phyloP scores from a whole-genome alignment of 139 green algal genomes.

The Spirogloea muscicola region DNA sequence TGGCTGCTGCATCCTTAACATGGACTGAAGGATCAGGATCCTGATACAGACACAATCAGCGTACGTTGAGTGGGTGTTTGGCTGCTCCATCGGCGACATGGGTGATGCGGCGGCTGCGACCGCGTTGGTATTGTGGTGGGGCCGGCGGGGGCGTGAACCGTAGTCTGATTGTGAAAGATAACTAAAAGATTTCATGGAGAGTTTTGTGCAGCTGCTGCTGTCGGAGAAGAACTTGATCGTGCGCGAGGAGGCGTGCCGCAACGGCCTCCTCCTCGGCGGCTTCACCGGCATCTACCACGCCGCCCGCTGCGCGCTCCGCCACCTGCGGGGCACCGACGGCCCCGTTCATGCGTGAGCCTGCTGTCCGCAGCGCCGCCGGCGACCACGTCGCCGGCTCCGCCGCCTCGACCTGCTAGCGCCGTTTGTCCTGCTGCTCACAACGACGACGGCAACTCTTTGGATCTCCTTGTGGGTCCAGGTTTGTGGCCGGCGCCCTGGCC shows the following conservation, averaged over 20 bases:
- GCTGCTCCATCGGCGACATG: no score
- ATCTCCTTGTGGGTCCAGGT: slow-evolving; percentile 12
- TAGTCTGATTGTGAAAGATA: no score
- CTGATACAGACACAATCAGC: no score
- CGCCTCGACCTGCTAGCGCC: not conserved
- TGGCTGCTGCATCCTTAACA: no score
- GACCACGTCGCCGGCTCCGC: not conserved
- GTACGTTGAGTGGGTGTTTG: no score
- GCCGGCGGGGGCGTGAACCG: no score
- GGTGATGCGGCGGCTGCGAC: no score
- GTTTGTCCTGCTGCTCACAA: not conserved
- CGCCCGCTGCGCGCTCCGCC: slow-evolving; percentile 19
- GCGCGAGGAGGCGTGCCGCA: slow-evolving; percentile 41
- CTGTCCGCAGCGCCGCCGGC: not conserved
- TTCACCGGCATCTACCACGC: slow-evolving; percentile 39
- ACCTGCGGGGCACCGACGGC: slow-evolving; percentile 13
- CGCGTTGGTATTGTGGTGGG: no score
- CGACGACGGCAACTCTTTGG: not conserved
- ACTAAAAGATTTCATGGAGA: no score
- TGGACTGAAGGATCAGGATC: no score
- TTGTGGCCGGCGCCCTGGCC: slow-evolving; percentile 36
- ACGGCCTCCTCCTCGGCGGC: slow-evolving; percentile 36
- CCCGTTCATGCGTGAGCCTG: slow-evolving; percentile 20
- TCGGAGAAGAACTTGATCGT: slow-evolving; percentile 49
- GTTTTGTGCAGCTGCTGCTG: slow-evolving; percentile 40